A percentile compares a stretch with the other conserved stretches of the same genome.
Conservation (phyloP, 805 yeast genomes). For the Kregervanrija pseudodelftensis region DNA sequence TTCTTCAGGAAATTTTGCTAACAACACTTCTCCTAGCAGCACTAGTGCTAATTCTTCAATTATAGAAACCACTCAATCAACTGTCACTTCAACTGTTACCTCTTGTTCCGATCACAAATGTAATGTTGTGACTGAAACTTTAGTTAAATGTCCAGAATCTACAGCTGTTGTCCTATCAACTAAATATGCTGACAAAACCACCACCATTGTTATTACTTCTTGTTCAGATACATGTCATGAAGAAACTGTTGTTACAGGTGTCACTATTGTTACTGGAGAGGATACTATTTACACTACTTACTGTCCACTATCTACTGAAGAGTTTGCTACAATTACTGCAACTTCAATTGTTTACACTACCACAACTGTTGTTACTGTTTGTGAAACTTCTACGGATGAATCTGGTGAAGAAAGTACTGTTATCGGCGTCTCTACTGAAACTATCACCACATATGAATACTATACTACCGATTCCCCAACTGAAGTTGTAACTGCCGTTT, state of each 20-base stretch:
- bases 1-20: background rate
- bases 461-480: constrained; percentile 5
- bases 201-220: constrained; percentile 20
- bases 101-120: constrained; percentile 15
- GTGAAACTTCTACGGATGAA: background rate
- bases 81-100: constrained; percentile 9
- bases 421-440: constrained; percentile 7
- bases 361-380: constrained; percentile 6
- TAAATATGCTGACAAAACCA: constrained; percentile 10
- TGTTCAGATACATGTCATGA: constrained; percentile 17
- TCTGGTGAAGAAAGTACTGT: constrained; percentile 3
- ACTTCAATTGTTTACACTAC: background rate
- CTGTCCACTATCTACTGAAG: constrained; percentile 22
- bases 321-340: constrained; percentile 2
- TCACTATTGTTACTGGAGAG: constrained; percentile 19
- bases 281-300: constrained; percentile 30
- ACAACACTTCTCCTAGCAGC: background rate
- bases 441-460: constrained; percentile 9
- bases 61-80: constrained; percentile 3
- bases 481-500: constrained; percentile 5
- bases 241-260: constrained; percentile 22
- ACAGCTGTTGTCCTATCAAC: background rate
- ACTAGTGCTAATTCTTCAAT: background rate
- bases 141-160: constrained; percentile 6
- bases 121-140: constrained; percentile 2